Evolutionary conservation across 2,329 filamentous ascomycete species (phyloP).

Genomic region (Didymella arachidicola): DNA sequence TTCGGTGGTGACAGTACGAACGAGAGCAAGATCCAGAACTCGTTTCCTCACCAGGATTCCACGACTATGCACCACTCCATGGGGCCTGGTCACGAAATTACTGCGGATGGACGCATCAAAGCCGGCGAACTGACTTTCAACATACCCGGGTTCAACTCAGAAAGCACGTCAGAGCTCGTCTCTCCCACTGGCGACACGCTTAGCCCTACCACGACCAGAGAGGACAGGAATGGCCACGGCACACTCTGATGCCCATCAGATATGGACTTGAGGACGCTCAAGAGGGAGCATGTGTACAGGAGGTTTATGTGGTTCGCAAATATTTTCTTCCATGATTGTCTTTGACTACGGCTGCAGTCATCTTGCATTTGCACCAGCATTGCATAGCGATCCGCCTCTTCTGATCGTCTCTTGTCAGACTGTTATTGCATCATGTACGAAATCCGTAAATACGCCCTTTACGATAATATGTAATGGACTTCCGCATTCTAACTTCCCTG

Average conservation of each 20-base stretch:
- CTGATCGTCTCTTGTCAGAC: not conserved
- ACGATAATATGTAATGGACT: not conserved
- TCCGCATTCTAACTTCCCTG: not conserved
- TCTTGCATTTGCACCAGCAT: constrained; percentile 29
- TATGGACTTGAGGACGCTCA: not conserved
- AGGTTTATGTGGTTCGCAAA: not conserved
- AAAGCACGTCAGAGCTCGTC: constrained; percentile 8
- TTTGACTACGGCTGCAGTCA: constrained; percentile 8
- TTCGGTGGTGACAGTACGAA: constrained; percentile 18
- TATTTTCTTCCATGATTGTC: constrained; percentile 1
- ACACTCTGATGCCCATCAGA: not conserved
- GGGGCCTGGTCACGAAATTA: constrained; percentile 13
- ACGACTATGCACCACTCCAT: constrained; percentile 13
- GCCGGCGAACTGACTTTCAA: constrained; percentile 20
- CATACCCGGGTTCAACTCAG: constrained; percentile 14
- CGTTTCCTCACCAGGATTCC: not conserved
- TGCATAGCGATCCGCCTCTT: constrained; percentile 27
- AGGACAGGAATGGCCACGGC: constrained; percentile 8
- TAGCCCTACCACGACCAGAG: constrained; percentile 18
- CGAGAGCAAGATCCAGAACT: constrained; percentile 10
- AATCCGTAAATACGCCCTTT: constrained; percentile 1
- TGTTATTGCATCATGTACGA: not conserved
- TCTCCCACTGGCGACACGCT: constrained; percentile 13
- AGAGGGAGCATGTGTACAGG: not conserved
- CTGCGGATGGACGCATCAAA: constrained; percentile 20